Base-by-base conservation (phyloP, 2,329 filamentous ascomycete species). In the Aspergillus eucalypticola region DNA sequence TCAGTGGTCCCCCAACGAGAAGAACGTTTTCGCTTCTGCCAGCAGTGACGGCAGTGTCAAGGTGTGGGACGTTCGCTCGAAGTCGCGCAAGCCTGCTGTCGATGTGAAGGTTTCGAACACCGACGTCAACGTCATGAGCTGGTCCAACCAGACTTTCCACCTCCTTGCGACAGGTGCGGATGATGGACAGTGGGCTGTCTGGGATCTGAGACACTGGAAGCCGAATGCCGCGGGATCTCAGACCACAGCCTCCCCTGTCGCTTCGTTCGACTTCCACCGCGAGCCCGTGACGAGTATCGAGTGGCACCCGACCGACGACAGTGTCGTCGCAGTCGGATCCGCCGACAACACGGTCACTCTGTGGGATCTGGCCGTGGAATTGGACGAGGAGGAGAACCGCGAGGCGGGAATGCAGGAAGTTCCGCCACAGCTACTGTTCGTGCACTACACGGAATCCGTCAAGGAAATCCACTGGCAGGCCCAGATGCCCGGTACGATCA, bases 391-490 rank as follows among this genome's bases (percentile, higher is more conserved):
- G 78, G 95, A 98, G 83, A 96, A 90, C 79, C 91, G 88, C 74
- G 91, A 96, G 3, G 92, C 89, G 0, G 92, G 91, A 56, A 87
- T 94, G 42, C 88, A 91, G 71, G 94, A 96, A 64, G 92, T 98
- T 64, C 95, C 95, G 60, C 92, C 95, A 4, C 95, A 99, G 78
- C 79, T 99, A 69, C 81, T 99, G 65, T 99, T 99, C 76, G 92
- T 97, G 72, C 95, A 99, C 79, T 97, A 96, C 75, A 92, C 96
- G 81, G 90, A 96, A 71, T 88, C 91, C 69, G 92, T 92, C 59
- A 98, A 97, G 85, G 95, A 99, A 79, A 81, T 93, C 39, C 95
- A 99, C 79, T 99, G 95, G 94, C 94, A 98, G 79, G 90, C 90
- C 35, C 95, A 99, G 81, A 96, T 98, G 74, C 90, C 92, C 0